Evolutionary conservation across 176 grass and related monocot genomes (phyloP).

Genomic region (Canna indica): DNA sequence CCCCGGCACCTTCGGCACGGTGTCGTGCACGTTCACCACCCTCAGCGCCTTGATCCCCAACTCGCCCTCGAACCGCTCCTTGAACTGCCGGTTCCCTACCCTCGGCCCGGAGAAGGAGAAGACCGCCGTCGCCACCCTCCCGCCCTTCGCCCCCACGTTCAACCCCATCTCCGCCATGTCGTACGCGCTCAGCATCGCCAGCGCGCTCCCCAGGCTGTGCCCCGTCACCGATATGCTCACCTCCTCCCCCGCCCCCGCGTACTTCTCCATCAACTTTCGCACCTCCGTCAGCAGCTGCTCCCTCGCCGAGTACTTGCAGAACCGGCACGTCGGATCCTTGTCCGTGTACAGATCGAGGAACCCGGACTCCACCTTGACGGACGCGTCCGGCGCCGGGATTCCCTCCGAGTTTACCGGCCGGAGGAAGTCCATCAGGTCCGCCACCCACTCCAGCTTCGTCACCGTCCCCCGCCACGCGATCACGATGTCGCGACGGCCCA

Average conservation of each 20-base stretch:
- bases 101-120: conserved; percentile 72
- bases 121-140: conserved; percentile 31
- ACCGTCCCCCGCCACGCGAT: conserved; percentile 84
- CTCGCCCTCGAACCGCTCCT: conserved; percentile 53
- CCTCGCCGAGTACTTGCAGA: conserved; percentile 81
- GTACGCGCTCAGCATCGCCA: conserved; percentile 63
- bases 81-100: conserved; percentile 64
- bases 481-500: conserved; percentile 71
- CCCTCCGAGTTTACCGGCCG: conserved; percentile 38
- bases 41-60: conserved; percentile 17
- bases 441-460: conserved; percentile 74
- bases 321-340: conserved; percentile 64
- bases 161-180: conserved; percentile 59
- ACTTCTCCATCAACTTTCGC: conserved; percentile 31
- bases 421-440: conserved; percentile 75
- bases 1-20: conserved; percentile 69
- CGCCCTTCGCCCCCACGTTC: conserved; percentile 15
- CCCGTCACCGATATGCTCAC: conserved; percentile 65
- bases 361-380: conserved; percentile 61
- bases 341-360: conserved; percentile 74
- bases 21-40: conserved; percentile 83
- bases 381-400: conserved; percentile 56
- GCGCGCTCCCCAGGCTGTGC: conserved; percentile 82
- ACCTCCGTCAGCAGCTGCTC: conserved; percentile 79
- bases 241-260: conserved; percentile 40